A percentile compares a stretch with the other conserved stretches of the same genome.
phyloP scores from a whole-genome alignment of 2,329 filamentous ascomycete species.

The Lachnellula hyalina region DNA sequence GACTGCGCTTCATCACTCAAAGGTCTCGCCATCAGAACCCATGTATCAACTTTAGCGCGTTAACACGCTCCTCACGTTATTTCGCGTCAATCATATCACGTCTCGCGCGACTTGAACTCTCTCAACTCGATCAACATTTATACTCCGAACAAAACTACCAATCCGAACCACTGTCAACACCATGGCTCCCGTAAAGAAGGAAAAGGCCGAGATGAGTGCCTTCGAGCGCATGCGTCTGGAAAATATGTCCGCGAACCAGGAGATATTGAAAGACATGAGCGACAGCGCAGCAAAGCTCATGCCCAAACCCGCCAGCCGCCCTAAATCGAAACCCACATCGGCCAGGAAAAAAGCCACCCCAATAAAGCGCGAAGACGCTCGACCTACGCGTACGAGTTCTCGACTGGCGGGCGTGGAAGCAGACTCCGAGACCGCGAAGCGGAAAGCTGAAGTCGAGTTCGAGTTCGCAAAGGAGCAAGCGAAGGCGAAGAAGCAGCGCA shows the following conservation, averaged over 20 bases:
- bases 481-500: slow-evolving; percentile 55
- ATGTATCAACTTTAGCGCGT: not conserved
- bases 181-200: slow-evolving; percentile 43
- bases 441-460: slow-evolving; percentile 62
- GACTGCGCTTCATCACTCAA: too few relatives aligned
- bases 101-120: not conserved
- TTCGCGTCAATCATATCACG: not conserved
- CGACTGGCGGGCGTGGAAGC: slow-evolving; percentile 51
- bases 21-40: not conserved
- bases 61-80: not conserved
- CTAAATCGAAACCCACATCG: slow-evolving; percentile 37
- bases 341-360: slow-evolving; percentile 39
- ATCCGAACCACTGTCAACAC: not conserved
- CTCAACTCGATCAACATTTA: not conserved
- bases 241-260: slow-evolving; percentile 83
- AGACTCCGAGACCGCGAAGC: slow-evolving; percentile 56
- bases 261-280: slow-evolving; percentile 72
- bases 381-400: slow-evolving; percentile 53
- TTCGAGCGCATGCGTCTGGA: slow-evolving; percentile 82
- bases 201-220: slow-evolving; percentile 61
- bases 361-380: slow-evolving; percentile 41
- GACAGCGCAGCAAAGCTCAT: slow-evolving; percentile 65
- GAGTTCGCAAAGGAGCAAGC: slow-evolving; percentile 51
- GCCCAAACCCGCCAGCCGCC: slow-evolving; percentile 50
- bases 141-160: not conserved